Evolutionary conservation across 2,329 filamentous ascomycete species (phyloP), one percentile per base, ranked within the genome.

Genomic region (Cladophialophora yegresii): DNA sequence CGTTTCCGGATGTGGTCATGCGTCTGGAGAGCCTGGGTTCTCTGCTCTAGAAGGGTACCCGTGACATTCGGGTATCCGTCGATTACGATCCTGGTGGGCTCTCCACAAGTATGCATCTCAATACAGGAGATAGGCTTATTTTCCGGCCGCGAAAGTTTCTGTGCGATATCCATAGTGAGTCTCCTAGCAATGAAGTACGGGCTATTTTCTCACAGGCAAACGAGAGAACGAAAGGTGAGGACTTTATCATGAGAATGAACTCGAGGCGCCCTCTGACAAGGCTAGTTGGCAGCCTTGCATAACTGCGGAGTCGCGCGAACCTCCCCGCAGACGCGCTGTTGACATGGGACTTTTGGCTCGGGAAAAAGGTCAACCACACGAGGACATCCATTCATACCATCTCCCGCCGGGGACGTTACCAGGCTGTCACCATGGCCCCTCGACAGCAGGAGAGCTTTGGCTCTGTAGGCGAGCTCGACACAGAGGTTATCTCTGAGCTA

Each of bases 31-130:
- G 78, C 76, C 67, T 80, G 72, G 28, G 70, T 72, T 40, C 77
- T 76, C 65, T 81, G 77, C 32, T 77, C 73, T 0, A 80, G 72
- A 0, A 83, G 75, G 0, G 78, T 77, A 23, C 78, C 78, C 3
- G 67, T 60, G 3, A 80, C 65, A 0, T 68, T 55, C 6, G 79
- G 80, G 61, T 77, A 81, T 1, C 78, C 79, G 8, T 72, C 63
- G 57, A 76, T 75, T 12, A 83, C 68, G 58, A 83, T 83, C 23
- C 81, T 75, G 7, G 81, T 81, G 23, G 81, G 79, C 64, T 83
- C 81, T 16, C 81, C 81, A 20, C 78, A 77, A 2, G 81, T 82
- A 71, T 83, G 81, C 79, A 80, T 79, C 53, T 78, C 77, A 20
- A 79, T 51, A 36, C 64, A 69, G 23, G 51, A 53, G 49, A 69